Conservation (phyloP, 805 yeast species). For the Hanseniaspora guilliermondii region DNA sequence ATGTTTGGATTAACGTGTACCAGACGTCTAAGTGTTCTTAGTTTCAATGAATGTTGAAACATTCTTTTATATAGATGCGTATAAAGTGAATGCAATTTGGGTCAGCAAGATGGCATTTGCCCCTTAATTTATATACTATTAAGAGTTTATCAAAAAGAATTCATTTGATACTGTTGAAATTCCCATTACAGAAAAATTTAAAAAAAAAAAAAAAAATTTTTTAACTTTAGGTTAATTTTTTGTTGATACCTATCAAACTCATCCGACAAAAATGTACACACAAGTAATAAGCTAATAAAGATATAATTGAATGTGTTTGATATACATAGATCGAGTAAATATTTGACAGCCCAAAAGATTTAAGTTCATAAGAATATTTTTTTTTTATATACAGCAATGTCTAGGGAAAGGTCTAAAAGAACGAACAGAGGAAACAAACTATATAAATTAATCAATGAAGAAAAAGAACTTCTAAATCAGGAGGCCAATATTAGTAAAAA, state of each 20-base stretch:
- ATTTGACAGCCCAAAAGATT: no score
- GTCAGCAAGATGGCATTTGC: neutral
- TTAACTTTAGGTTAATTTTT: no score
- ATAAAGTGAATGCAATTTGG: no score
- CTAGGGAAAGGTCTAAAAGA: slow-evolving; percentile 45
- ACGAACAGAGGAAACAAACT: slow-evolving; percentile 84
- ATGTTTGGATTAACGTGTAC: slow-evolving; percentile 9
- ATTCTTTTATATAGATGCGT: no score
- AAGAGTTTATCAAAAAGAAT: no score
- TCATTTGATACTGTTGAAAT: no score
- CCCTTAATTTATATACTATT: neutral
- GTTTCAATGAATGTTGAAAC: neutral
- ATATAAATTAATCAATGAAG: slow-evolving; percentile 58
- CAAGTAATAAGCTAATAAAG: neutral
- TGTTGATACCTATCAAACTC: neutral
- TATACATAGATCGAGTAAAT: no score
- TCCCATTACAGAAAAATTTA: no score
- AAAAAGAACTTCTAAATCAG: slow-evolving; percentile 25
- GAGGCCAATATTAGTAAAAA: neutral
- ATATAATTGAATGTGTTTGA: no score
- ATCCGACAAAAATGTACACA: neutral
- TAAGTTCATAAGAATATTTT: no score
- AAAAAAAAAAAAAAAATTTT: no score
- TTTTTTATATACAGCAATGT: neutral
- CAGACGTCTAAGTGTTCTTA: neutral